Conservation (phyloP, 2,329 filamentous ascomycete species). For the Alternaria triticimaculans region DNA sequence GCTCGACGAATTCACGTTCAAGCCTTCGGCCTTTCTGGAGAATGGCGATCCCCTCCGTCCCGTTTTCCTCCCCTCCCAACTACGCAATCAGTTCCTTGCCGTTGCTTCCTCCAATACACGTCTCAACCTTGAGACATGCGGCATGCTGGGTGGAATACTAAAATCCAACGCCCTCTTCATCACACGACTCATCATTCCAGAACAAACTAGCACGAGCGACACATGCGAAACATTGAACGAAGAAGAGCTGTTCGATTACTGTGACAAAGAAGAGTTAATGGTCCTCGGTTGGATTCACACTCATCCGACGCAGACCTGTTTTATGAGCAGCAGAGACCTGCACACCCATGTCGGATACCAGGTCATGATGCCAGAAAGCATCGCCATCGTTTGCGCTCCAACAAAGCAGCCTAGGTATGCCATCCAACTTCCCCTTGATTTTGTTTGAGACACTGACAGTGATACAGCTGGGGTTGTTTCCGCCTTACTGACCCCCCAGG, state of each 20-base stretch:
- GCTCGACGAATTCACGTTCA: conserved; percentile 76
- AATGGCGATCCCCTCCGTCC: conserved; percentile 86
- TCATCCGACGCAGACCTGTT: conserved; percentile 94
- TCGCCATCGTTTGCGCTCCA: conserved; percentile 95
- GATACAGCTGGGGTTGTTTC: conserved; percentile 83
- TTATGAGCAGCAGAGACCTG: conserved; percentile 92
- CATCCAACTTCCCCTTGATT: neutral
- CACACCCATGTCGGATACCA: conserved; percentile 96
- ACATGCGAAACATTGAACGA: conserved; percentile 96
- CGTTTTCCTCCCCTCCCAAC: conserved; percentile 79
- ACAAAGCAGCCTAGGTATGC: conserved; percentile 76
- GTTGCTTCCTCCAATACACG: conserved; percentile 78
- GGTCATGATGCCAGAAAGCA: conserved; percentile 93
- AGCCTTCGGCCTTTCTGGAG: conserved; percentile 85
- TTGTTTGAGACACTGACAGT: neutral
- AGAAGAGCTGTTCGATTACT: conserved; percentile 84
- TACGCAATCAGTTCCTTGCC: conserved; percentile 76
- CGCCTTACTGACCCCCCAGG: conserved; percentile 92
- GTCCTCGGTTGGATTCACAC: conserved; percentile 98
- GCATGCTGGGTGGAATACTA: conserved; percentile 87
- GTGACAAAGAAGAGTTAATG: conserved; percentile 81
- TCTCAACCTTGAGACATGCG: conserved; percentile 89
- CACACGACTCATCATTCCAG: conserved; percentile 84
- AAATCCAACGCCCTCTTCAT: conserved; percentile 95
- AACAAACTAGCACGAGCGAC: conserved; percentile 87